Conservation (phyloP, 768 basidiomycete species). For the Phlebiopsis flavidoalba region DNA sequence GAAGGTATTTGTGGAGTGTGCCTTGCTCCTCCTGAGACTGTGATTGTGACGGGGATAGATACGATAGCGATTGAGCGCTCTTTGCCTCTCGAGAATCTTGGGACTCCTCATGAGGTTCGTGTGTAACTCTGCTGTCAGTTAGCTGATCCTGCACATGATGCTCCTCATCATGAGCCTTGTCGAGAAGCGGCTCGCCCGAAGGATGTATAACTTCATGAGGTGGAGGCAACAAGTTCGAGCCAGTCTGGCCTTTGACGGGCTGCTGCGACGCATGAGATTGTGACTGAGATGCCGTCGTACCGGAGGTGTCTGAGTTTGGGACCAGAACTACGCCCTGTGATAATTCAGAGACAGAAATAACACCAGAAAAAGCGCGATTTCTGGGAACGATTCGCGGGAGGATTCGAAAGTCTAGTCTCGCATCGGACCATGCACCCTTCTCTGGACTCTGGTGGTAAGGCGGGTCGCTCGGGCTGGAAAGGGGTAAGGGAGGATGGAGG, state of each 20-base stretch:
- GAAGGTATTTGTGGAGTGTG: background rate
- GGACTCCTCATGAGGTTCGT: background rate
- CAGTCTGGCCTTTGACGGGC: background rate
- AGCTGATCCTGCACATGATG: background rate
- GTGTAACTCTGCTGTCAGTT: background rate
- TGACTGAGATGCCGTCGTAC: slow-evolving; percentile 20
- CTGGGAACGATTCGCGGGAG: background rate
- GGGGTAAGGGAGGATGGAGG: background rate
- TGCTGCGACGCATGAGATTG: background rate
- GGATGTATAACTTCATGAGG: background rate
- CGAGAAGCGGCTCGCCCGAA: background rate
- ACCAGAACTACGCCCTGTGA: slow-evolving; percentile 3
- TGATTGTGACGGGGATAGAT: background rate
- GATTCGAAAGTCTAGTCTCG: background rate
- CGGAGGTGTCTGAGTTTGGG: slow-evolving; percentile 9
- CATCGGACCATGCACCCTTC: background rate
- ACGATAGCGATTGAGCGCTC: background rate
- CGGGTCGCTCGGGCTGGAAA: background rate
- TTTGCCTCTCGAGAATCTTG: background rate
- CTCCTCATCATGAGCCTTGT: background rate
- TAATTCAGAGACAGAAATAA: background rate
- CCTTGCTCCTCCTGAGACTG: background rate
- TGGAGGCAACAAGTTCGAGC: background rate
- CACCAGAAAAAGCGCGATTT: background rate
- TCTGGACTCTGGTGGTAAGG: background rate